These are phyloP conservation scores for Protomyces inundatus DNA, from an alignment of 1,139 yeast genomes.

Conservation along the genomic window DNA sequence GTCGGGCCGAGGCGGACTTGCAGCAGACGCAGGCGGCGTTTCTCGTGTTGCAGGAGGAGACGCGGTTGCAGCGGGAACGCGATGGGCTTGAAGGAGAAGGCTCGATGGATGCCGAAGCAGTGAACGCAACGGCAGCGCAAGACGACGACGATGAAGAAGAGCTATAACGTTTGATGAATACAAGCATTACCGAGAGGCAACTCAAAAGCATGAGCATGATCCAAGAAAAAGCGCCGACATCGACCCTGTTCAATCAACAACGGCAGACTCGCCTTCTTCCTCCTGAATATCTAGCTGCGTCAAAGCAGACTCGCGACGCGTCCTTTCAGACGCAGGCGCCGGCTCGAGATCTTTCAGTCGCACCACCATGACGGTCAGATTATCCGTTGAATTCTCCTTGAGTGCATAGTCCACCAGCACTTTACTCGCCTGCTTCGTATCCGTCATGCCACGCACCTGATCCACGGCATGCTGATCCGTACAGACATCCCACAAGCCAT, in stretches of 20 bases:
- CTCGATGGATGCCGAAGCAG: neutral
- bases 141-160: neutral
- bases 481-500: conserved; percentile 92
- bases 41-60: neutral
- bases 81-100: neutral
- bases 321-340: neutral
- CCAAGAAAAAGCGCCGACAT: neutral
- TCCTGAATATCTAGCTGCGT: neutral
- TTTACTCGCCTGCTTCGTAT: conserved; percentile 66
- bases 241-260: neutral
- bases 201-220: neutral
- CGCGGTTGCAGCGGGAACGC: neutral
- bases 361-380: conserved; percentile 87
- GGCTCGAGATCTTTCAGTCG: conserved; percentile 41
- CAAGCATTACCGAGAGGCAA: neutral
- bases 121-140: neutral
- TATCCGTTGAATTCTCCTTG: conserved; percentile 77
- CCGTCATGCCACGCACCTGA: conserved; percentile 50
- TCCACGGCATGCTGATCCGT: conserved; percentile 77
- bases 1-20: conserved; percentile 11
- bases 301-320: neutral
- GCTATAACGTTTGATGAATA: neutral
- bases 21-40: neutral
- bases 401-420: conserved; percentile 70
- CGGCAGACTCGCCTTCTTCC: neutral